Evolutionary conservation across 108 stramenopile genomes (phyloP), one percentile per base, ranked within the genome.

Genomic region (Nitzschia sp.): DNA sequence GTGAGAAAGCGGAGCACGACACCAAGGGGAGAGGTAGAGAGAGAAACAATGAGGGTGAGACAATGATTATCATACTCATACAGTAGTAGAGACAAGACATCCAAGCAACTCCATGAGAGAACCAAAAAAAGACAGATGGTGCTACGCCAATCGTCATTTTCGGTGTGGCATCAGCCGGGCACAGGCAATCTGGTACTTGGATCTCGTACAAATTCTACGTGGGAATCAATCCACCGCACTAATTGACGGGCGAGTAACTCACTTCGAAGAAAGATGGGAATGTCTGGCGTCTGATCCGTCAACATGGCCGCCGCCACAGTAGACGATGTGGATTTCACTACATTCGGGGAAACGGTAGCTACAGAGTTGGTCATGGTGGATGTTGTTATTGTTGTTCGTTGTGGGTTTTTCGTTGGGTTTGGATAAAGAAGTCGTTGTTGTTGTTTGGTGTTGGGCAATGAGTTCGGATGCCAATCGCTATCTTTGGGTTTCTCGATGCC

Each of bases 251-350:
- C n/a, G n/a, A n/a, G n/a, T 16, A 21, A 83, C 82, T 79, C 68
- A 83, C 82, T 83, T 58, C 82, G 64, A 1, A 83, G 52, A 54
- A 83, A 83, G 58, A 83, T 80, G 28, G 82, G 82, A 48, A 80
- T 73, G 29, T 83, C 82, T 35, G 59, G 71, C 5, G 66, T 27
- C 9, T 54, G 66, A 71, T 74, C 71, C 59, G 66, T 53, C 21
- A 71, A 25, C 67, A 65, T 19, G 6, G 68, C 5, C 17, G 60
- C 29, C 22, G 52, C 3, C 2, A 19, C 8, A 38, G 35, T 34
- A 2, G 63, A 63, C 13, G 66, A n/a, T 2, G 45, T 54, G 1
- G 66, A 38, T 38, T 54, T 54, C 9, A 50, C 47, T 53, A 38
- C 35, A 35, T 33, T 26, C 9, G 66, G 52, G 32, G 60, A 61